phyloP scores from a whole-genome alignment of 1,284 basidiomycete species.

The Porphyrellus sp. region DNA sequence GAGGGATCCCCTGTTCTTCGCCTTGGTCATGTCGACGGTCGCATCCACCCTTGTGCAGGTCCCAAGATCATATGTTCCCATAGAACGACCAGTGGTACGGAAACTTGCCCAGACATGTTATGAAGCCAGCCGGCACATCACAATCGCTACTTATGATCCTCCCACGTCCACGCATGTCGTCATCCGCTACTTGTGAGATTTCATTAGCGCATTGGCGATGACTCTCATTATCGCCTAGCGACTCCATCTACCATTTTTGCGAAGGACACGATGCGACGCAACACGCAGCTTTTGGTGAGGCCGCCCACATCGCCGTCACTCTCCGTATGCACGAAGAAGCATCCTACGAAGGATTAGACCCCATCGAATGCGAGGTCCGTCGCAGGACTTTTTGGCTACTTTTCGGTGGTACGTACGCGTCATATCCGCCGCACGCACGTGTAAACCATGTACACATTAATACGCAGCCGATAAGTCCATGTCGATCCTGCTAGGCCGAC shows the following conservation, averaged over 20 bases:
- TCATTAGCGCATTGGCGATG: constrained; percentile 7
- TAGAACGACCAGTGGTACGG: constrained; percentile 73
- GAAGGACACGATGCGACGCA: constrained; percentile 85
- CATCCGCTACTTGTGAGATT: constrained; percentile 76
- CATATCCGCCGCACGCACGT: constrained; percentile 5
- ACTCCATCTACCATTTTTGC: constrained; percentile 80
- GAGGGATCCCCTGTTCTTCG: constrained; percentile 81
- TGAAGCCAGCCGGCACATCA: constrained; percentile 77
- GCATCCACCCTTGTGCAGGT: constrained; percentile 82
- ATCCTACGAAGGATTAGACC: constrained; percentile 74
- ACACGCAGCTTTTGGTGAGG: constrained; percentile 79
- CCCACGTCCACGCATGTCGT: constrained; percentile 78
- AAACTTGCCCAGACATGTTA: constrained; percentile 75
- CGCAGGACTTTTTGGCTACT: constrained; percentile 83
- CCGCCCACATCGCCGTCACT: constrained; percentile 76
- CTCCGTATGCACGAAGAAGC: constrained; percentile 81
- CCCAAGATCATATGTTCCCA: constrained; percentile 75
- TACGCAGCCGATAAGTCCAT: constrained; percentile 80
- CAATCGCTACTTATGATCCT: constrained; percentile 76
- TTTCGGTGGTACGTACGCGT: constrained; percentile 63
- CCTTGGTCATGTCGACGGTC: constrained; percentile 81
- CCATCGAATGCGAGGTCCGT: constrained; percentile 80
- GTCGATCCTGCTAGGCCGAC: constrained; percentile 75
- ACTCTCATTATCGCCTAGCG: constrained; percentile 42
- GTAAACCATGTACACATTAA: not conserved